Evolutionary conservation across 306 rosid species (phyloP).

Genomic region (Corylus heterophylla): DNA sequence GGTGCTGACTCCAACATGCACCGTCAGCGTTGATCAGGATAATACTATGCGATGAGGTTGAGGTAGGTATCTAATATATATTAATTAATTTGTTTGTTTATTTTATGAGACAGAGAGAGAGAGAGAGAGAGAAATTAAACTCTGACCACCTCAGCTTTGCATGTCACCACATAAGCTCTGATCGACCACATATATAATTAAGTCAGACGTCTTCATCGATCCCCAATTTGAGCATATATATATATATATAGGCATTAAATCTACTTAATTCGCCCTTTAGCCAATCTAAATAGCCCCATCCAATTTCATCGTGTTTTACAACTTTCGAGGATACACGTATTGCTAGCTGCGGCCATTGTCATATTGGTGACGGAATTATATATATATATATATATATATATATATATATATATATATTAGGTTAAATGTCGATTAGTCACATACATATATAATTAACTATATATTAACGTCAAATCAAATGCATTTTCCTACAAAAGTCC

Average conservation of each 20-base stretch:
- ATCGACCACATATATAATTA: background rate
- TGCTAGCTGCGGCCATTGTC: too few species aligned
- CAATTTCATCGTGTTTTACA: background rate
- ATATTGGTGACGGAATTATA: too few species aligned
- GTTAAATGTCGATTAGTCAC: too few species aligned
- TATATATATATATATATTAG: too few species aligned
- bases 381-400: too few species aligned
- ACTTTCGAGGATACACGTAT: background rate
- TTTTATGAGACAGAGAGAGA: background rate
- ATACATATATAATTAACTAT: too few species aligned
- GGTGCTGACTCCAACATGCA: slow-evolving; percentile 18
- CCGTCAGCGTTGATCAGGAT: slow-evolving; percentile 16
- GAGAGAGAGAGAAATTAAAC: too few species aligned
- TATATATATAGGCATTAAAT: background rate
- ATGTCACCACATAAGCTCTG: slow-evolving; percentile 38
- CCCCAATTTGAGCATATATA: background rate
- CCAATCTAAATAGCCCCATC: too few species aligned
- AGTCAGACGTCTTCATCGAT: background rate
- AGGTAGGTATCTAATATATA: background rate
- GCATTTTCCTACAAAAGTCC: too few species aligned
- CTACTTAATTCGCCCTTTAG: background rate
- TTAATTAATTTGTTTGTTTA: too few species aligned
- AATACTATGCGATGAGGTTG: background rate
- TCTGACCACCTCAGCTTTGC: slow-evolving; percentile 18
- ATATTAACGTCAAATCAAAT: too few species aligned